phyloP scores from a whole-genome alignment of 106 monocot genomes.

The Cymbidium sinense region DNA sequence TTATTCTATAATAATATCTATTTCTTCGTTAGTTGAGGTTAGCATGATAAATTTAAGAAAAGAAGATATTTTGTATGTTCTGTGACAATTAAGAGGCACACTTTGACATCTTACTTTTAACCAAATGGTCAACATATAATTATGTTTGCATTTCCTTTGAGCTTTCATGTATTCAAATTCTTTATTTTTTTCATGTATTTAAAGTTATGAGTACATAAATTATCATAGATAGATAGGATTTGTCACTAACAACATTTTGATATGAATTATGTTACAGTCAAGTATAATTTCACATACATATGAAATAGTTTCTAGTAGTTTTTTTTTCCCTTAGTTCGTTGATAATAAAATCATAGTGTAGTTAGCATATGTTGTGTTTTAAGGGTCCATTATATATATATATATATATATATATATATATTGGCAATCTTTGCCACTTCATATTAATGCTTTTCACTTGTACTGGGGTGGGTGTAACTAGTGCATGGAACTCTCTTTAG shows the following conservation, averaged over 20 bases:
- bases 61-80: too few species aligned
- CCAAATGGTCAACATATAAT: neutral
- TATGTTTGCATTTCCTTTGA: neutral
- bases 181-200: neutral
- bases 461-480: too few species aligned
- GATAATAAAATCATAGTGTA: too few species aligned
- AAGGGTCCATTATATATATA: too few species aligned
- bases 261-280: neutral
- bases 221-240: neutral
- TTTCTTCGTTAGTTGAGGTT: neutral
- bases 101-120: neutral
- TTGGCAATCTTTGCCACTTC: too few species aligned
- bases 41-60: neutral
- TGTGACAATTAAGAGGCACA: neutral
- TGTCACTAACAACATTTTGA: neutral
- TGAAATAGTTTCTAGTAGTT: too few species aligned
- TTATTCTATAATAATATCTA: neutral
- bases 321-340: neutral
- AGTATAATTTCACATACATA: neutral
- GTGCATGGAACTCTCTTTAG: neutral
- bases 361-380: too few species aligned
- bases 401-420: too few species aligned
- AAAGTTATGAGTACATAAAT: neutral
- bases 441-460: too few species aligned
- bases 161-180: neutral